These are phyloP conservation scores for Nyctanthes arbortristis DNA, from an alignment of 257 asterid genomes.

Conservation along the genomic window DNA sequence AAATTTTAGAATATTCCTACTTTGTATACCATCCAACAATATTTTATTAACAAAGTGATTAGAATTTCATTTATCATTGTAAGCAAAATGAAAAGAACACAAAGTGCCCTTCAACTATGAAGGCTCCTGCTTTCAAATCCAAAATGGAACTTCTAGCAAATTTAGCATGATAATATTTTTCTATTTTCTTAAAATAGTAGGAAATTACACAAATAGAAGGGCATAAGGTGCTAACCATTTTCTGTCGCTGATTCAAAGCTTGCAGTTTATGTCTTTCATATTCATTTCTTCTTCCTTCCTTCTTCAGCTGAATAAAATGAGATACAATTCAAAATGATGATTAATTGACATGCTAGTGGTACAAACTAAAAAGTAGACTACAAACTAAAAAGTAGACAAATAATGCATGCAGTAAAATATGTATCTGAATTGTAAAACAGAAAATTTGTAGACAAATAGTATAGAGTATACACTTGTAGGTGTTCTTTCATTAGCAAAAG, in stretches of 20 bases:
- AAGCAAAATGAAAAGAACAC: not conserved
- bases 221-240: constrained; percentile 59
- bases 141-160: not conserved
- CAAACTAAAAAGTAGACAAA: too few species aligned
- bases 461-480: not conserved
- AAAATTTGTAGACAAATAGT: not conserved
- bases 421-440: not conserved
- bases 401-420: not conserved
- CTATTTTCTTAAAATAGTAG: constrained; percentile 1
- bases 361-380: too few species aligned
- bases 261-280: constrained; percentile 93
- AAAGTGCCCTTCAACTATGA: not conserved
- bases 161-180: not conserved
- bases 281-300: constrained; percentile 97
- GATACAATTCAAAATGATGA: constrained; percentile 3
- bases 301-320: constrained; percentile 61
- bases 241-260: constrained; percentile 94
- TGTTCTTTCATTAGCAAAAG: not conserved
- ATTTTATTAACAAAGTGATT: not conserved
- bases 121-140: not conserved
- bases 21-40: not conserved
- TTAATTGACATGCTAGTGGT: constrained; percentile 5
- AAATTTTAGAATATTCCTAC: not conserved
- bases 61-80: not conserved
- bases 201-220: constrained; percentile 5